Percentiles rank a stretch among this genome's conserved stretches.
Evolutionary conservation across 768 basidiomycete species (phyloP).

Genomic region (Saitozyma sp.): DNA sequence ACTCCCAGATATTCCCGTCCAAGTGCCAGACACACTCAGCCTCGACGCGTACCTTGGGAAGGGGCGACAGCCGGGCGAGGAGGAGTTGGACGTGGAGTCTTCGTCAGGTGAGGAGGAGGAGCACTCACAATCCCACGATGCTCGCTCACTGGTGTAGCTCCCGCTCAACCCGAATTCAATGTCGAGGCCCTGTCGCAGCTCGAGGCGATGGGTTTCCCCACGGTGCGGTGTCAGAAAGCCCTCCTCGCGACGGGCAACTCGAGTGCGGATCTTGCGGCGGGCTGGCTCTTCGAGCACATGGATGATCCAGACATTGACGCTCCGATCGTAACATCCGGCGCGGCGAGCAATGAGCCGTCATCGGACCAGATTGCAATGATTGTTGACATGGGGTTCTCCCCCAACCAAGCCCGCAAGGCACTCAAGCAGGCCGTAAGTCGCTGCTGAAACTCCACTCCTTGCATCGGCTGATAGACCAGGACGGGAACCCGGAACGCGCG

Average conservation of each 20-base stretch:
- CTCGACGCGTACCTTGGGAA: constrained; percentile 68
- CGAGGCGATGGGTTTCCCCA: constrained; percentile 88
- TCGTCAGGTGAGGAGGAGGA: constrained; percentile 1
- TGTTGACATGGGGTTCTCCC: constrained; percentile 88
- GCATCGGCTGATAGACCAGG: constrained; percentile 53
- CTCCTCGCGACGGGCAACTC: constrained; percentile 76
- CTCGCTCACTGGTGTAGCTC: constrained; percentile 3
- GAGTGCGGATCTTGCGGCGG: constrained; percentile 81
- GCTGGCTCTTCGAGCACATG: constrained; percentile 94
- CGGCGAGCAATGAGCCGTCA: constrained; percentile 61
- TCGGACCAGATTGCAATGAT: constrained; percentile 72
- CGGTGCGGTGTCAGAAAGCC: constrained; percentile 81
- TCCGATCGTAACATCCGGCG: constrained; percentile 58
- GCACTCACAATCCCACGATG: neutral
- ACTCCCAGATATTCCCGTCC: constrained; percentile 74
- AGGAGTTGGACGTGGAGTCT: constrained; percentile 61
- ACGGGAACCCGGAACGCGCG: constrained; percentile 75
- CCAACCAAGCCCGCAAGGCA: constrained; percentile 79
- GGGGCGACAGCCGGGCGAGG: constrained; percentile 71
- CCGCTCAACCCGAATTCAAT: constrained; percentile 67
- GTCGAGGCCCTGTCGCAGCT: constrained; percentile 71
- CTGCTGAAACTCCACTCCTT: neutral
- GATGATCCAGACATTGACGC: constrained; percentile 91
- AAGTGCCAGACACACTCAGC: constrained; percentile 66
- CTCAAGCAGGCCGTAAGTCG: constrained; percentile 74